Base-by-base conservation (phyloP, 169 alveolate genomes). In the Cystoisospora suis region DNA sequence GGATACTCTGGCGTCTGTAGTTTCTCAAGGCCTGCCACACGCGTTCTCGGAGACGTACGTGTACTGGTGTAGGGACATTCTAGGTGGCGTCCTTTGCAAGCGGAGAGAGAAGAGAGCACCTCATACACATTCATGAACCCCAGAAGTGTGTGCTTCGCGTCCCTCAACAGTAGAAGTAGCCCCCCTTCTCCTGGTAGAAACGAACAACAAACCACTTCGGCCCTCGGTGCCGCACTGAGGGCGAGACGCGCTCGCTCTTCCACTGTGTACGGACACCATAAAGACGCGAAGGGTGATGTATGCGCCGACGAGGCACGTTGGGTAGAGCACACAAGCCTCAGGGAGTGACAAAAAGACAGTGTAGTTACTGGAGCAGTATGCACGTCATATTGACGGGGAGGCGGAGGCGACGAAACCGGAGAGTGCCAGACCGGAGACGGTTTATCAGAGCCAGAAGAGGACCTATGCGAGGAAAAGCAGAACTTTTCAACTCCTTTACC, bases 251-350 rank as follows among this genome's bases (percentile, higher is more conserved):
- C 77, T 23, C 77, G 42, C 42, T 65, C 77, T 65, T 65, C 9
- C n/a, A 65, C 42, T 20, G 77, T 65, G 77, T 65, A 65, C 7
- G 77, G 77, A 65, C 77, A 65, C 77, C 77, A 65, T 15, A 65
- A 12, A 27, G 77, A 65, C 5, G 77, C 77, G 40, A 65, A 65
- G 77, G n/a, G 77, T 1, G 77, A 4, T 12, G 42, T 12, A 44
- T 65, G 77, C n/a, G n/a, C n/a, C 5, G 77, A 44, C 42, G 77
- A 7, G 7, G 77, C 45, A 1, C 77, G 77, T 44, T 65, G 77
- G 45, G 77, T 17, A 2, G 77, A 65, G 34, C 77, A 65, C 23
- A 65, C 77, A 44, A 65, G 42, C 27, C 42, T n/a, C 45, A 65
- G 77, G 42, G 77, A 65, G n/a, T 15, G 27, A 2, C 45, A 65